phyloP scores from a whole-genome alignment of 768 basidiomycete species.

The Fomitopsis pulvina region DNA sequence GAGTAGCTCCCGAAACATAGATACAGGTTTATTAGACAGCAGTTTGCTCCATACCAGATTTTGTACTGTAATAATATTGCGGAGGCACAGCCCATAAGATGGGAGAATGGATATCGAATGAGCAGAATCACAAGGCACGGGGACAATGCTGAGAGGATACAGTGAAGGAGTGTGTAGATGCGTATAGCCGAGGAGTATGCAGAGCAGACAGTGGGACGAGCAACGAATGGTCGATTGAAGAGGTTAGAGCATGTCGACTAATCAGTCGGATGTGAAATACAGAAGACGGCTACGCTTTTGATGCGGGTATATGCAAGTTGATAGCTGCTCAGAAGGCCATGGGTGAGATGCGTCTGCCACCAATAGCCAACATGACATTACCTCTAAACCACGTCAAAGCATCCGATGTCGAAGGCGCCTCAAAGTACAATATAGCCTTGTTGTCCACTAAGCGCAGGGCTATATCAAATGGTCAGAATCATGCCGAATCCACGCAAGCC shows the following conservation, averaged over 20 bases:
- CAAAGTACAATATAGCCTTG: constrained; percentile 87
- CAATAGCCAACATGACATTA: constrained; percentile 23
- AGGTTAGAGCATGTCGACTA: not conserved
- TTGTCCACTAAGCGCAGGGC: constrained; percentile 86
- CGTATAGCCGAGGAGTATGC: not conserved
- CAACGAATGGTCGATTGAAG: not conserved
- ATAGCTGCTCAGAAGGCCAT: constrained; percentile 46
- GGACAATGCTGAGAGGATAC: constrained; percentile 5
- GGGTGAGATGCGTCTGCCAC: not conserved
- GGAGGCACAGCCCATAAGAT: not conserved
- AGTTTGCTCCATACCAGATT: not conserved
- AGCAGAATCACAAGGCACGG: constrained; percentile 3
- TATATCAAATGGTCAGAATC: constrained; percentile 22
- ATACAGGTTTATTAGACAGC: constrained; percentile 7
- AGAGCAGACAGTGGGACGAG: not conserved
- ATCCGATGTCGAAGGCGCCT: constrained; percentile 76
- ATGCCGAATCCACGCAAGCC: constrained; percentile 1
- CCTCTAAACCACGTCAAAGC: constrained; percentile 90
- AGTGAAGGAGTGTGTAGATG: constrained; percentile 8
- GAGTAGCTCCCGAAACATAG: not conserved
- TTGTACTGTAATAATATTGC: constrained; percentile 1
- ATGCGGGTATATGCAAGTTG: constrained; percentile 82
- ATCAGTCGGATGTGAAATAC: constrained; percentile 1
- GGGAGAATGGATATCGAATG: constrained; percentile 1
- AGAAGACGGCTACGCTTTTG: constrained; percentile 50